Evolutionary conservation across 768 basidiomycete genomes (phyloP).

Genomic region (Pisolithus sp.): DNA sequence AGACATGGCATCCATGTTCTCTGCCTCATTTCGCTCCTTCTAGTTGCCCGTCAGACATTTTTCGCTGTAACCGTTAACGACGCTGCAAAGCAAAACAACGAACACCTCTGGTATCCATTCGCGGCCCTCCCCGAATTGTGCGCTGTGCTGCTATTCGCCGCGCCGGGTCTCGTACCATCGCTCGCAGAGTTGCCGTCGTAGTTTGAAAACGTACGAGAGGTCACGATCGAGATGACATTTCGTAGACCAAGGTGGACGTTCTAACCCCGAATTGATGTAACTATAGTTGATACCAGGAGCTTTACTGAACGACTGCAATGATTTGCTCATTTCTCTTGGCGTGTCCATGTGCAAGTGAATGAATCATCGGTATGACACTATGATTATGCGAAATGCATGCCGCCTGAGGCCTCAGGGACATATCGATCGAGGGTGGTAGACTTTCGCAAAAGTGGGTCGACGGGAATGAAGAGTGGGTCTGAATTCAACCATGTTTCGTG

Average conservation of each 20-base stretch:
- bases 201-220: background rate
- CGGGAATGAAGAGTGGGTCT: too few relatives aligned
- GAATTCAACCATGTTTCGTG: too few relatives aligned
- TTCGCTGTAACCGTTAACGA: constrained; percentile 20
- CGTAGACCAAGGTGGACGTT: background rate
- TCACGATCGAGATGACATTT: background rate
- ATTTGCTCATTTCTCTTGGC: background rate
- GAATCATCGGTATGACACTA: too few relatives aligned
- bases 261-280: background rate
- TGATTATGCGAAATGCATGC: too few relatives aligned
- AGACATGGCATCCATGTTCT: constrained; percentile 22
- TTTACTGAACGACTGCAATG: background rate
- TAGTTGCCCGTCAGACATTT: constrained; percentile 27
- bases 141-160: constrained; percentile 25
- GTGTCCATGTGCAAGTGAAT: too few relatives aligned
- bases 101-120: constrained; percentile 29
- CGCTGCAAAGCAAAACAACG: constrained; percentile 18
- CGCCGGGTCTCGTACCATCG: constrained; percentile 29
- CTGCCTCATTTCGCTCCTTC: constrained; percentile 17
- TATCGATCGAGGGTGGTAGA: too few relatives aligned
- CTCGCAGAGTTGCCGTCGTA: constrained; percentile 20
- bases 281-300: background rate
- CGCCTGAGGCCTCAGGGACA: too few relatives aligned
- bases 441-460: too few relatives aligned
- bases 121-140: constrained; percentile 27